Evolutionary conservation across 2,329 filamentous ascomycete species (phyloP), one percentile per base, ranked within the genome.

Genomic region (Cercospora janseana): DNA sequence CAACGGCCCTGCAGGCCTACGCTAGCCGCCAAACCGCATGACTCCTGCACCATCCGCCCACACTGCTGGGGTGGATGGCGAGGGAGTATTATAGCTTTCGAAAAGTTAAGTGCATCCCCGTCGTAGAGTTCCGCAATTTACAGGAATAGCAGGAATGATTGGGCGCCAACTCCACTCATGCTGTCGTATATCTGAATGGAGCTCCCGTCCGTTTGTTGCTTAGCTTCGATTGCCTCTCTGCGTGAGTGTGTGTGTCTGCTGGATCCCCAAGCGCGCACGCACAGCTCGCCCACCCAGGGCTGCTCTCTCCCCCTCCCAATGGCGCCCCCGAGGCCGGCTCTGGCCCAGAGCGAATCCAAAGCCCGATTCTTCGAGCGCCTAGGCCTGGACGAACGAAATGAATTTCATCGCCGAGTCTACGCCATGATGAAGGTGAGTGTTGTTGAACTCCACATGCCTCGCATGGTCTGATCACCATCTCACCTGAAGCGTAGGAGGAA

Each of bases 341-440:
- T 75, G 49, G 68, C 73, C 35, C 70, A 67, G 60, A 76, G 73
- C 59, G 71, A 72, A 51, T 70, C 71, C 41, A 75, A 75, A 62
- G 62, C 65, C 13, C 67, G 67, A 24, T 69, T 76, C 45, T 72
- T 75, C 52, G 59, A 67, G 45, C 62, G 71, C 29, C 65, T 76
- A 9, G 69, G 70, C 1, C 60, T 75, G 34, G 67, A 66, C 23
- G 70, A 72, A 35, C 58, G 66, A 20, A 64, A 68, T 50, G 62
- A 63, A 43, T 55, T 58, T 15, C 63, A 70, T 51, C 66, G 62
- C 28, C 52, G 62, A 12, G 56, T 73, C 9, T 73, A 77, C 52
- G 69, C 64, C 15, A 55, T 72, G 60, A 72, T 77, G 64, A 71
- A 74, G 61, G 74, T 76, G 58, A 13, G 53, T 45, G 9, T 10